Evolutionary conservation across 2,329 filamentous ascomycete species (phyloP).

Genomic region (Clonostachys byssicola): DNA sequence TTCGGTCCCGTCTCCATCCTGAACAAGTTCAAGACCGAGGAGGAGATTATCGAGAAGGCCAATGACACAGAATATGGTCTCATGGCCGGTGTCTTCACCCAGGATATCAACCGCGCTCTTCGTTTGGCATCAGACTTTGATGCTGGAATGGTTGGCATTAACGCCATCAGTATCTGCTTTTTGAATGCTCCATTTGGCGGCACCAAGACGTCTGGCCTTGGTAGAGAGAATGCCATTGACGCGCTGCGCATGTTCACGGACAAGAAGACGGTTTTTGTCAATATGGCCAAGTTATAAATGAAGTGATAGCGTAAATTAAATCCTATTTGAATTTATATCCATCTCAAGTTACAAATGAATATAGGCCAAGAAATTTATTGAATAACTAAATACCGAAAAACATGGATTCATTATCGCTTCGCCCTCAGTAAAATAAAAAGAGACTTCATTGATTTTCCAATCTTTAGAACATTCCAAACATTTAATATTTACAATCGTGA

Average conservation of each 20-base stretch:
- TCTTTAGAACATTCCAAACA: too few species aligned
- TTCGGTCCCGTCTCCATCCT: conserved; percentile 55
- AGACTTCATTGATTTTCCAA: too few species aligned
- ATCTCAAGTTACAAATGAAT: too few species aligned
- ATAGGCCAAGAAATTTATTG: not conserved
- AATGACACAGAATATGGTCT: conserved; percentile 47
- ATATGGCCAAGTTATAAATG: conserved; percentile 15
- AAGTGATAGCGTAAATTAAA: not conserved
- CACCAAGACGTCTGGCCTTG: conserved; percentile 42
- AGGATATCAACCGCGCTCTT: conserved; percentile 60
- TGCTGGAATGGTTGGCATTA: conserved; percentile 69
- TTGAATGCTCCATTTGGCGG: conserved; percentile 42
- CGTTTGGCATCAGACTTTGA: conserved; percentile 51
- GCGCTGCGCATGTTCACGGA: conserved; percentile 42
- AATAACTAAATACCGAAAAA: too few species aligned
- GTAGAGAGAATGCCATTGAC: conserved; percentile 42
- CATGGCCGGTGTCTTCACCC: conserved; percentile 50
- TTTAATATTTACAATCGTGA: conserved; percentile 12
- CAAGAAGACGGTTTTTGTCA: conserved; percentile 44
- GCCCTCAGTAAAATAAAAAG: too few species aligned
- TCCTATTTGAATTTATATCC: not conserved
- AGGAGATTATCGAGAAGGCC: conserved; percentile 47
- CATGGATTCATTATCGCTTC: not conserved
- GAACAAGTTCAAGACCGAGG: conserved; percentile 50
- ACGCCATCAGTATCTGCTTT: conserved; percentile 35